These are phyloP conservation scores for Penicillium verrucosum DNA, from an alignment of 2,329 filamentous ascomycete species.

Conservation along the genomic window DNA sequence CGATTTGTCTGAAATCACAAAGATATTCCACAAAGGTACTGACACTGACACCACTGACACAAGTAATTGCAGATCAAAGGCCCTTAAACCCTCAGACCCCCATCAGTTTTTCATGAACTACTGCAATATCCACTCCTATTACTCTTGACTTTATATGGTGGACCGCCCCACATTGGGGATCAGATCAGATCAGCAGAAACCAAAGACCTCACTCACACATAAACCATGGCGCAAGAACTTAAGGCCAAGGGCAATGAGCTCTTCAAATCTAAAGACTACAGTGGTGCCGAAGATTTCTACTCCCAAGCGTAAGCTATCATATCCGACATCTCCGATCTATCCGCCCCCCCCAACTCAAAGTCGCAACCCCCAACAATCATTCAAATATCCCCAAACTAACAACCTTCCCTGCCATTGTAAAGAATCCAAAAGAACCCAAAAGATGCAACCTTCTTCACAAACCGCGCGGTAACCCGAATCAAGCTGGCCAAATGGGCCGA, in stretches of 20 bases:
- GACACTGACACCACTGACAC: neutral
- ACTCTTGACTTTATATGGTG: constrained; percentile 10
- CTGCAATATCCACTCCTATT: constrained; percentile 3
- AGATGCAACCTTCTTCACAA: constrained; percentile 81
- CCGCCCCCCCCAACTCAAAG: neutral
- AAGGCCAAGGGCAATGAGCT: constrained; percentile 47
- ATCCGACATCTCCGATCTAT: neutral
- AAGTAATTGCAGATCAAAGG: neutral
- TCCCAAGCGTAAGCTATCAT: constrained; percentile 42
- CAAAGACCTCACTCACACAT: neutral
- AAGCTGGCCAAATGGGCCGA: constrained; percentile 70
- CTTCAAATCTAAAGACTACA: constrained; percentile 46
- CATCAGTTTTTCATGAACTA: neutral
- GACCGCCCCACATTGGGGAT: constrained; percentile 22
- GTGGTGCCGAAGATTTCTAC: constrained; percentile 46
- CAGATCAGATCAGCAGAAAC: constrained; percentile 16
- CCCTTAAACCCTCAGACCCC: neutral
- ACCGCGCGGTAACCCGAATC: constrained; percentile 78
- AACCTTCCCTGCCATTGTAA: neutral
- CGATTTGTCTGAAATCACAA: neutral
- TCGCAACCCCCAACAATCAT: neutral
- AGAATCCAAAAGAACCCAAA: constrained; percentile 71
- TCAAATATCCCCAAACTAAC: neutral
- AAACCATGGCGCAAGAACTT: constrained; percentile 37
- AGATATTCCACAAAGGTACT: neutral